Evolutionary conservation across 2,329 filamentous ascomycete genomes (phyloP), one percentile per base, ranked within the genome.

Genomic region (Fusarium subtropicale): DNA sequence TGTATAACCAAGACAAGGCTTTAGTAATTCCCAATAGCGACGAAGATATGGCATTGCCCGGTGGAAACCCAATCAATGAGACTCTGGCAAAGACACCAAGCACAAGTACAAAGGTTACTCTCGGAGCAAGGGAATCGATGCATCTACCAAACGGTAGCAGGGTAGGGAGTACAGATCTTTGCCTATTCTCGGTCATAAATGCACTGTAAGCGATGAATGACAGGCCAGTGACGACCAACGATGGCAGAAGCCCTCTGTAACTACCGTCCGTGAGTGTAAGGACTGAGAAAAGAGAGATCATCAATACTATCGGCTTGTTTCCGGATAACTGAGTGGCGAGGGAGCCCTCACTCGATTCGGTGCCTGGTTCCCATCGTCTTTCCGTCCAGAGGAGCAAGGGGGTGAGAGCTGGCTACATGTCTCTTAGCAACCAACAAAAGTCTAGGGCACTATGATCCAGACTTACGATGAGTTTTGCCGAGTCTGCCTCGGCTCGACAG

Each of bases 321-420:
- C 1, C 36, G n/a, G 18, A 38, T 13, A 20, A 7, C 7, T 11
- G 18, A 7, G 36, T 11, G 11, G 12, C 6, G 10, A 38, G 7
- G 7, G n/a, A 13, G n/a, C 1, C 20, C 10, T n/a, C 10, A 20
- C 0, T 11, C 7, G 0, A n/a, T 7, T 20, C 5, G 2, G 3
- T 13, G 7, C 3, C 36, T 5, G 1, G 12, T 13, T 13, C 3
- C 36, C 18, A 12, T 20, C 5, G 12, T 38, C 36, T 20, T 38
- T 38, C 36, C 5, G n/a, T 13, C 11, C 3, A 2, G 3, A 38
- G 36, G n/a, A 38, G 36, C 2, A 38, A 38, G 36, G 36, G n/a
- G 3, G 36, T 38, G 18, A 38, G 36, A 0, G 18, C n/a, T 38
- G 36, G 36, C 36, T 38, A 20, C 12, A 4, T 13, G 11, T 7